A percentile compares a stretch with the other conserved stretches of the same genome.
Evolutionary conservation across 2,329 filamentous ascomycete species (phyloP).

Genomic region (Aspergillus alliaceus): DNA sequence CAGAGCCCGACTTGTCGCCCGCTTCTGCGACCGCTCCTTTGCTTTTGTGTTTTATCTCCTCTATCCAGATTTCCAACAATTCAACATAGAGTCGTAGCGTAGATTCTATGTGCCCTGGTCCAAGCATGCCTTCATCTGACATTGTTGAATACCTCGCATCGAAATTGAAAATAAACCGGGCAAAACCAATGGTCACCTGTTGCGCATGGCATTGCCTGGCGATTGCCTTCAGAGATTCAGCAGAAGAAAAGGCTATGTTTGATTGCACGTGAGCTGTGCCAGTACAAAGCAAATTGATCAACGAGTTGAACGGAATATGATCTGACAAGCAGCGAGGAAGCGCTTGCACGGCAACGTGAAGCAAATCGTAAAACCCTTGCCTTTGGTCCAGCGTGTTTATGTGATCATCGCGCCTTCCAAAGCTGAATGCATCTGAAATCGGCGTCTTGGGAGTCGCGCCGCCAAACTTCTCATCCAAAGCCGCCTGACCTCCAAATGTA

Average conservation of each 20-base stretch:
- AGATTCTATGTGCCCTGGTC: conserved; percentile 89
- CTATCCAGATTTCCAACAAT: conserved; percentile 93
- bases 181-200: conserved; percentile 94
- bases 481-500: conserved; percentile 93
- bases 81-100: conserved; percentile 92
- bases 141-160: conserved; percentile 97
- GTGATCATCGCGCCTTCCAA: conserved; percentile 78
- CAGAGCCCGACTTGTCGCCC: conserved; percentile 62
- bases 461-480: conserved; percentile 91
- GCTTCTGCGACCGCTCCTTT: conserved; percentile 68
- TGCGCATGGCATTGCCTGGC: conserved; percentile 90
- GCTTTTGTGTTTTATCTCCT: conserved; percentile 86
- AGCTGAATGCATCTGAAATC: conserved; percentile 90
- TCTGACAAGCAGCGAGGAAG: conserved; percentile 89
- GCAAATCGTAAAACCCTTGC: conserved; percentile 90
- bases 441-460: conserved; percentile 88
- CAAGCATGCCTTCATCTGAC: conserved; percentile 96
- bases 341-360: conserved; percentile 94
- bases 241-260: conserved; percentile 89
- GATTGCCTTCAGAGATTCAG: conserved; percentile 91
- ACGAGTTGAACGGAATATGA: conserved; percentile 86
- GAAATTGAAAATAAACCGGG: conserved; percentile 97
- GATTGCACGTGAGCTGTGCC: conserved; percentile 93
- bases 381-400: conserved; percentile 75
- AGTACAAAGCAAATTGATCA: conserved; percentile 93